Evolutionary conservation across 805 yeast species (phyloP).

Genomic region (Isabelozyma heimii): DNA sequence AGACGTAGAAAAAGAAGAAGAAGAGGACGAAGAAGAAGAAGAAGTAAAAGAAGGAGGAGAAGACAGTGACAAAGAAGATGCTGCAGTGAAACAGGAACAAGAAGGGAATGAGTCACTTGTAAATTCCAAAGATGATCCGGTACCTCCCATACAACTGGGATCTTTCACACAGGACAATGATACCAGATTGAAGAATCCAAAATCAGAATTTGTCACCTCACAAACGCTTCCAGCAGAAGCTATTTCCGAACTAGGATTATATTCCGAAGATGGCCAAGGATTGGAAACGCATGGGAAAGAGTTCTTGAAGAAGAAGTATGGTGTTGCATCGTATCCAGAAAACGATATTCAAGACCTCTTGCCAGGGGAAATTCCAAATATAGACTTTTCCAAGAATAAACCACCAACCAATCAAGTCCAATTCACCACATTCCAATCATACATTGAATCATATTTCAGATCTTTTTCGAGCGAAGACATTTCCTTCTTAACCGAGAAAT

Average conservation of each 20-base stretch:
- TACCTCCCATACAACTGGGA: slow-evolving; percentile 48
- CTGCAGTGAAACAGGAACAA: slow-evolving; percentile 2
- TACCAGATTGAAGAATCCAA: slow-evolving; percentile 65
- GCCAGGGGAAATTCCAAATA: slow-evolving; percentile 87
- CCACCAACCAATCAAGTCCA: slow-evolving; percentile 81
- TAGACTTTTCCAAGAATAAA: slow-evolving; percentile 79
- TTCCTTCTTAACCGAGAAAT: slow-evolving; percentile 62
- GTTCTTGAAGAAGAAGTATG: slow-evolving; percentile 70
- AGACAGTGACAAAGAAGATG: slow-evolving; percentile 3
- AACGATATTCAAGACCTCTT: slow-evolving; percentile 68
- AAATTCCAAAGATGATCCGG: slow-evolving; percentile 28
- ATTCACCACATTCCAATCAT: slow-evolving; percentile 80
- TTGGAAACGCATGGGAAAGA: slow-evolving; percentile 70
- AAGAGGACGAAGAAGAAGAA: slow-evolving; percentile 6
- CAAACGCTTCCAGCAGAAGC: slow-evolving; percentile 70
- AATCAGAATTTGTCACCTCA: slow-evolving; percentile 68
- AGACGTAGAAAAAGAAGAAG: slow-evolving; percentile 4
- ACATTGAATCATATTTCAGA: slow-evolving; percentile 82
- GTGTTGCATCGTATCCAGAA: slow-evolving; percentile 87
- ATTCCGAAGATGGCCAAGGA: slow-evolving; percentile 54
- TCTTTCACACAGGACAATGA: slow-evolving; percentile 52
- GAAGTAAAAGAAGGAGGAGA: slow-evolving; percentile 4
- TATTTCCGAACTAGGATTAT: slow-evolving; percentile 58
- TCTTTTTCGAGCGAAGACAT: slow-evolving; percentile 78
- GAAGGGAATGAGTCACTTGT: slow-evolving; percentile 1